phyloP scores from a whole-genome alignment of 148 eudicot species.

The Camellia sinensis region DNA sequence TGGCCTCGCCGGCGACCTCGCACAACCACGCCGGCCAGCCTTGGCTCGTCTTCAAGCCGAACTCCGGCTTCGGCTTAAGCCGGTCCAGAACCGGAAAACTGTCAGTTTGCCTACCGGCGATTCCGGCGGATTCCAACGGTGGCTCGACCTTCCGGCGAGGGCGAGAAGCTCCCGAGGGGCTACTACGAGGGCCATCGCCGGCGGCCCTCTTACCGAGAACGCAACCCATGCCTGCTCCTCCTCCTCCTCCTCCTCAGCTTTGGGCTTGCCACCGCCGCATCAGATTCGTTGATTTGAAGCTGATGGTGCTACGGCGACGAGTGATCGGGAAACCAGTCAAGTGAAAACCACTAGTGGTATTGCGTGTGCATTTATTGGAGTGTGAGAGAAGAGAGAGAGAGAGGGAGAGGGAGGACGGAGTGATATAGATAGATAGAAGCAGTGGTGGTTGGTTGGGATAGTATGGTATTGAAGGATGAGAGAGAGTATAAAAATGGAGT shows the following conservation, averaged over 20 bases:
- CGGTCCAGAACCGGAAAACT: conserved; percentile 31
- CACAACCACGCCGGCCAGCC: conserved; percentile 93
- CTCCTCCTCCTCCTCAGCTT: background rate
- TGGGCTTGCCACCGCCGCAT: too few species aligned
- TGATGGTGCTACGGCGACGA: too few species aligned
- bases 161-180: conserved; percentile 6
- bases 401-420: too few species aligned
- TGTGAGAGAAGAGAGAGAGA: too few species aligned
- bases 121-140: background rate
- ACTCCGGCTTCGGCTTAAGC: conserved; percentile 43
- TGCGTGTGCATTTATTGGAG: too few species aligned
- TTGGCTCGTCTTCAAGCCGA: conserved; percentile 34
- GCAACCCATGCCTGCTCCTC: conserved; percentile 61
- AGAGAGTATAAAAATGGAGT: too few species aligned
- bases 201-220: conserved; percentile 42
- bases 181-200: conserved; percentile 13
- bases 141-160: conserved; percentile 13
- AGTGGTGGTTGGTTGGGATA: too few species aligned
- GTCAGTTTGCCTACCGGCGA: conserved; percentile 15
- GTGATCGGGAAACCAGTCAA: too few species aligned
- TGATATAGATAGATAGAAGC: too few species aligned
- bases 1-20: conserved; percentile 69
- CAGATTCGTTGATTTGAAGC: too few species aligned
- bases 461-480: too few species aligned
- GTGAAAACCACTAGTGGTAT: too few species aligned